Evolutionary conservation across 306 rosid genomes (phyloP), one percentile per base, ranked within the genome.

Genomic region (Vigna trinervia): DNA sequence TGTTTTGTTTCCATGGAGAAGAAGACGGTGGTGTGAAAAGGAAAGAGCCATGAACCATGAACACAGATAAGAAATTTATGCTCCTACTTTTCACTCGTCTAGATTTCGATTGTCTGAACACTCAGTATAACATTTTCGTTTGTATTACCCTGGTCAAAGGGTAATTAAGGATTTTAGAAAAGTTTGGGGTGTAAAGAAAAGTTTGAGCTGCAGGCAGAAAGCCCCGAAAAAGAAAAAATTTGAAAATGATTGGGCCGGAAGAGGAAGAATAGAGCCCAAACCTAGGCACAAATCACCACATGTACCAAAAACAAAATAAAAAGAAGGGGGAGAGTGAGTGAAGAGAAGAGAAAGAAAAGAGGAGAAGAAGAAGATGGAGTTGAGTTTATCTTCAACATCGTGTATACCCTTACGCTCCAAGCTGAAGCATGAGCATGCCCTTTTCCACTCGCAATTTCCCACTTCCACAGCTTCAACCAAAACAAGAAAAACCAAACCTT

Each of bases 381-480:
- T 84, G 82, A 85, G 86, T 84, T 77, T 87, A 72, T 78, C 87
- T 72, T 84, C 97, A 36, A 73, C 89, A 39, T 81, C 89, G 28
- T 81, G 86, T 22, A 80, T 78, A 76, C 83, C 89, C 13, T 12
- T 71, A 12, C 70, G 81, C 68, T 81, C 80, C 41, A 78, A 59
- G 6, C 20, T 77, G 65, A 81, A 74, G 30, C 14, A 12, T 32
- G 23, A 69, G 81, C 78, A 85, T 84, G 79, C 78, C 51, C 74
- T 80, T 32, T 66, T 81, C 41, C 78, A 77, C 78, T 51, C 90
- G 52, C 92, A 72, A 70, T 43, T 85, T 73, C 89, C 83, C 2
- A 47, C 56, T 52, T 69, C 78, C 39, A 71, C 84, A 17, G 2
- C 76, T 38, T 10, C 74, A 43, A 34, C 48, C 57, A 74, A 53